Evolutionary conservation across 768 basidiomycete genomes (phyloP).

Genomic region (Coprinopsis strossmayeri): DNA sequence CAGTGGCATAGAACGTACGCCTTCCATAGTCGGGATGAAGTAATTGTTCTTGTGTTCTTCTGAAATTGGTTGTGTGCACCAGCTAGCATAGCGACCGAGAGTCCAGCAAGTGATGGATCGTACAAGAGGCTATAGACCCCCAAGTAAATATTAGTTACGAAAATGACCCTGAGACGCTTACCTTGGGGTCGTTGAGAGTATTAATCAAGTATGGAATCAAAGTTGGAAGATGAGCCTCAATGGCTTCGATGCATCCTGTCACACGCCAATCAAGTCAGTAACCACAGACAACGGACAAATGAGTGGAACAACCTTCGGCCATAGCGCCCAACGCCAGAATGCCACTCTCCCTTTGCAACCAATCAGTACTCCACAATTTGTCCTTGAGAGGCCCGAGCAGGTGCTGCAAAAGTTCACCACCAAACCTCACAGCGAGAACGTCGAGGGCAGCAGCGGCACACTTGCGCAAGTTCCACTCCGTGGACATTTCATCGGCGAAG

Average conservation of each 20-base stretch:
- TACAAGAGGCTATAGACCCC: slow-evolving; percentile 84
- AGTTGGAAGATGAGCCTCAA: slow-evolving; percentile 91
- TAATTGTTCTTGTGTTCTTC: slow-evolving; percentile 85
- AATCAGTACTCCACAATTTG: slow-evolving; percentile 88
- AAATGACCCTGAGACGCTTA: slow-evolving; percentile 24
- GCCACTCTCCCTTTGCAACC: slow-evolving; percentile 92
- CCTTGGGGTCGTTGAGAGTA: slow-evolving; percentile 88
- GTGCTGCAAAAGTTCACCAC: slow-evolving; percentile 82
- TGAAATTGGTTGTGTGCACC: slow-evolving; percentile 83
- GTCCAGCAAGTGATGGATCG: slow-evolving; percentile 99
- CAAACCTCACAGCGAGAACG: slow-evolving; percentile 91
- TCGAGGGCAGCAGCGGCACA: slow-evolving; percentile 97
- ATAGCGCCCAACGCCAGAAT: slow-evolving; percentile 96
- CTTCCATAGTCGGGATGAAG: slow-evolving; percentile 98
- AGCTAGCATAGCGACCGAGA: slow-evolving; percentile 95
- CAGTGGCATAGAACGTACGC: slow-evolving; percentile 41
- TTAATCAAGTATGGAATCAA: slow-evolving; percentile 90
- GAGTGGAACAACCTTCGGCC: slow-evolving; percentile 71
- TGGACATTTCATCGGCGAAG: slow-evolving; percentile 94
- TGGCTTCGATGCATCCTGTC: slow-evolving; percentile 93
- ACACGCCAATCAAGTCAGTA: slow-evolving; percentile 5
- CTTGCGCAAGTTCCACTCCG: slow-evolving; percentile 98
- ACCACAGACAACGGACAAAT: background rate
- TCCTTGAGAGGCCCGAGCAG: slow-evolving; percentile 86
- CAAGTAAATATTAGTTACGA: slow-evolving; percentile 7